These are phyloP conservation scores for Penicillium hordei DNA, from an alignment of 2,329 filamentous ascomycete genomes.

Conservation along the genomic window DNA sequence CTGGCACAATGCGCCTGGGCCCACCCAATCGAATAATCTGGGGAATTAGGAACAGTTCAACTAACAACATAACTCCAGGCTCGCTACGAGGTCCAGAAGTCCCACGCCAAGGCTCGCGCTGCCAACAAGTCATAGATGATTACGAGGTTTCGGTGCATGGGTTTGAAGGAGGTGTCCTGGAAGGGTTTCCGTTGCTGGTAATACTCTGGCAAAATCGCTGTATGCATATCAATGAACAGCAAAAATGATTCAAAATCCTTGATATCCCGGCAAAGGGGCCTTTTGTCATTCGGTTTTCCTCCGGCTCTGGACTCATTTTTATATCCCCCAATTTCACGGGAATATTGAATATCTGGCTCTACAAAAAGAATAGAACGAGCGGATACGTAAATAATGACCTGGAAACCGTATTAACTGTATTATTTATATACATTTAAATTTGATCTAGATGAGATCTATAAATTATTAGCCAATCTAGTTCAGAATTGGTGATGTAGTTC, in stretches of 20 bases:
- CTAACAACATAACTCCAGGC: slow-evolving; percentile 46
- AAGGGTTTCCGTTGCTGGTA: slow-evolving; percentile 41
- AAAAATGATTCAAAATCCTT: slow-evolving; percentile 46
- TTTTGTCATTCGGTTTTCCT: slow-evolving; percentile 23
- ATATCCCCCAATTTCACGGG: slow-evolving; percentile 13
- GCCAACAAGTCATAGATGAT: slow-evolving; percentile 63
- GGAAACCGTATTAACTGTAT: slow-evolving; percentile 7
- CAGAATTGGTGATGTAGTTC: slow-evolving; percentile 9
- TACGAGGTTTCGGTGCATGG: slow-evolving; percentile 44
- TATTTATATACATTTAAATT: slow-evolving; percentile 2
- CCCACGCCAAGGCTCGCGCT: slow-evolving; percentile 85
- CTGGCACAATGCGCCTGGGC: slow-evolving; percentile 1
- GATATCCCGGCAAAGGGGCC: slow-evolving; percentile 38
- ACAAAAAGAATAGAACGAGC: slow-evolving; percentile 14
- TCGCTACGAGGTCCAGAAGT: slow-evolving; percentile 97
- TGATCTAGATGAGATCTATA: slow-evolving; percentile 7
- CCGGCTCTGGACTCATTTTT: slow-evolving; percentile 21
- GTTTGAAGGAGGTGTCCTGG: slow-evolving; percentile 45
- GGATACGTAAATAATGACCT: slow-evolving; percentile 14
- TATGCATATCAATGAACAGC: slow-evolving; percentile 44
- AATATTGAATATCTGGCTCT: slow-evolving; percentile 8
- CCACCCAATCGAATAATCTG: neutral
- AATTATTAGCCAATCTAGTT: slow-evolving; percentile 2
- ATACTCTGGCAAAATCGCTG: slow-evolving; percentile 42
- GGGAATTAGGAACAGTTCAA: slow-evolving; percentile 12